Evolutionary conservation across 2,329 filamentous ascomycete species (phyloP), one percentile per base, ranked within the genome.

Genomic region (Rhexocercosporidium sp.): DNA sequence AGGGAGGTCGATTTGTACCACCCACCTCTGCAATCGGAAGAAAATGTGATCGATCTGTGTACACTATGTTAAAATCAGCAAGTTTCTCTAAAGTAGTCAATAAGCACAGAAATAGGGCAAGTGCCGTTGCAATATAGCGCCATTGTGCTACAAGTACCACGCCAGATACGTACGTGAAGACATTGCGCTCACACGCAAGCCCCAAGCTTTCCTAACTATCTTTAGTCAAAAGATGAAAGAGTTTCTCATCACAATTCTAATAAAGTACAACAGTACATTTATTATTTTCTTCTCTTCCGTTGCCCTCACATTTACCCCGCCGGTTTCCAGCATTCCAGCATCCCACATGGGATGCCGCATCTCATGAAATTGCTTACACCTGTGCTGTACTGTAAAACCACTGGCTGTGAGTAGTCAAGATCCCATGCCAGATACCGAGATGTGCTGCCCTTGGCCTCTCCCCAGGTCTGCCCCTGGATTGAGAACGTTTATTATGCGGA

Each of bases 371-470:
- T 44, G 5, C 44, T 20, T 47, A n/a, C 44, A 20, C 12, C n/a
- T 11, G 12, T 6, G 22, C 1, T 11, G 12, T 47, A n/a, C 12
- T 31, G 47, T 63, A 31, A 37, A 31, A 63, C 47, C 12, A 3
- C 37, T 3, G n/a, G 18, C 61, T 56, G 61, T 31, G 16, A 44
- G 25, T 16, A 63, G 53, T 37, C 60, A 64, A 60, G 59, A 39
- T 66, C 46, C 34, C 31, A 66, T 59, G 51, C 59, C 4, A 37
- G n/a, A 47, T 41, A 62, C 59, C 49, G 51, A 62, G 59, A 66
- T 62, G 44, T 59, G 18, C 20, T 51, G 12, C 11, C 25, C 14
- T 22, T 25, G 44, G 44, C 4, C 5, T 11, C 39, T 25, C 39
- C 16, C 44, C 31, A 51, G 41, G 29, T 27, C 49, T 6, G 4